phyloP scores from a whole-genome alignment of 495 filamentous ascomycete genomes.

The Symbiotaphrina buchneri region DNA sequence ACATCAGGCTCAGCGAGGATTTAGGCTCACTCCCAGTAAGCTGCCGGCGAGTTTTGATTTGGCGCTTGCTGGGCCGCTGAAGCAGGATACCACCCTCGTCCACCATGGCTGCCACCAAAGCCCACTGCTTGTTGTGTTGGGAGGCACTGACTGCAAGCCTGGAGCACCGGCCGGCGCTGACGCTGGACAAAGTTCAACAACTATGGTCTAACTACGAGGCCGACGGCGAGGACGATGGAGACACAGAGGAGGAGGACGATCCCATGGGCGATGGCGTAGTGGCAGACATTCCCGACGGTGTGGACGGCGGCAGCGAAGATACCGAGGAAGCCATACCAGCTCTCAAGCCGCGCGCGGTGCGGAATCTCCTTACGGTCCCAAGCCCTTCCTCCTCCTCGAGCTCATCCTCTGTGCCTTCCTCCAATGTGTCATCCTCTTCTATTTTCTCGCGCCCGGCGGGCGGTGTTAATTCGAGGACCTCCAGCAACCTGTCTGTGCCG shows the following conservation, averaged over 20 bases:
- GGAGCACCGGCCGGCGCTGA: slow-evolving; percentile 30
- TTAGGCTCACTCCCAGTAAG: too few relatives aligned
- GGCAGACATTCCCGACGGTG: slow-evolving; percentile 2
- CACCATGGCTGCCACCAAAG: slow-evolving; percentile 55
- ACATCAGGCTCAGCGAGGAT: too few relatives aligned
- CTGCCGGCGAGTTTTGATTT: too few relatives aligned
- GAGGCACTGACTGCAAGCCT: slow-evolving; percentile 51
- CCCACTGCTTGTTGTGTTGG: slow-evolving; percentile 84
- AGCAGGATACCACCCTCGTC: background rate
- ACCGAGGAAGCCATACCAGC: slow-evolving; percentile 5
- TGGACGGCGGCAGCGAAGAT: slow-evolving; percentile 2
- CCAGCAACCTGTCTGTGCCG: slow-evolving; percentile 1
- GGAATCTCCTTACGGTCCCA: slow-evolving; percentile 12
- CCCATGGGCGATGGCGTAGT: slow-evolving; percentile 6
- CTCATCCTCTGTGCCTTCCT: slow-evolving; percentile 20
- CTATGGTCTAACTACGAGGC: slow-evolving; percentile 36
- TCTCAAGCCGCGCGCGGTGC: too few relatives aligned
- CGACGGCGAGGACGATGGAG: slow-evolving; percentile 9
- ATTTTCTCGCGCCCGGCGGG: background rate
- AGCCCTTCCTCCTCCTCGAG: slow-evolving; percentile 20
- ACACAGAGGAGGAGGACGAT: slow-evolving; percentile 4
- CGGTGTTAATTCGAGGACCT: background rate
- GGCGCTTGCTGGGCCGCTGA: too few relatives aligned
- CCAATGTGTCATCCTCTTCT: slow-evolving; percentile 10
- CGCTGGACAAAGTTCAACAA: slow-evolving; percentile 41